phyloP scores from a whole-genome alignment of 345 rosid genomes.

The Anastatica hierochuntica region DNA sequence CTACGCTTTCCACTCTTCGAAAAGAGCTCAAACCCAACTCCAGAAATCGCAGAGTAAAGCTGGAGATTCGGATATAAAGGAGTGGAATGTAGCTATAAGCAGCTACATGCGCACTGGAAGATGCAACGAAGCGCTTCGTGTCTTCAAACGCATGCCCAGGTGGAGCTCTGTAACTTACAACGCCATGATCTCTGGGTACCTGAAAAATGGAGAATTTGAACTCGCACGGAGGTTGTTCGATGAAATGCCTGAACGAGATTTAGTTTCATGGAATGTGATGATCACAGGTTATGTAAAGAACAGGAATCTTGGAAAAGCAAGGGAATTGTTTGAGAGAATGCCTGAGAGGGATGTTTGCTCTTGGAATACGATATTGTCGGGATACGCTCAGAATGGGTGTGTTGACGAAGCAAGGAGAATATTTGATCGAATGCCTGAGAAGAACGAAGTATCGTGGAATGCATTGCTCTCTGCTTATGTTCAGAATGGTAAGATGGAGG shows the following conservation, averaged over 20 bases:
- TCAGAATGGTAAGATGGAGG: constrained; percentile 50
- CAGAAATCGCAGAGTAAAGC: constrained; percentile 10
- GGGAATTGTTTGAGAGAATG: constrained; percentile 40
- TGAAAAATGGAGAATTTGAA: constrained; percentile 31
- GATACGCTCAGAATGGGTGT: constrained; percentile 52
- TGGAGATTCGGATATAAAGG: constrained; percentile 35
- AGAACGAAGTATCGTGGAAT: constrained; percentile 50
- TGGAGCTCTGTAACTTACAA: constrained; percentile 47
- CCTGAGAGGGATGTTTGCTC: constrained; percentile 53
- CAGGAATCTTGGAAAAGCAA: constrained; percentile 42
- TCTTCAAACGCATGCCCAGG: constrained; percentile 48
- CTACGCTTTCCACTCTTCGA: constrained; percentile 27
- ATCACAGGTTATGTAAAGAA: constrained; percentile 51
- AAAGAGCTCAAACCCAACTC: constrained; percentile 20
- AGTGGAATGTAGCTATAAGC: constrained; percentile 45
- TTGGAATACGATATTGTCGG: constrained; percentile 67
- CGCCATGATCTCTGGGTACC: constrained; percentile 45
- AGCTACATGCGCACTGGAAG: constrained; percentile 45
- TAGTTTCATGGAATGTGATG: constrained; percentile 59
- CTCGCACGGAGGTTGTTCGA: constrained; percentile 41
- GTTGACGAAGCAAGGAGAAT: constrained; percentile 41
- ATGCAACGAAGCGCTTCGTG: constrained; percentile 33
- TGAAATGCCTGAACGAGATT: constrained; percentile 39
- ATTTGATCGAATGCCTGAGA: constrained; percentile 44
- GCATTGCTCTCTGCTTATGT: constrained; percentile 51